Evolutionary conservation across 2,329 filamentous ascomycete genomes (phyloP).

Genomic region (Stagonosporopsis cucurbitacearum): DNA sequence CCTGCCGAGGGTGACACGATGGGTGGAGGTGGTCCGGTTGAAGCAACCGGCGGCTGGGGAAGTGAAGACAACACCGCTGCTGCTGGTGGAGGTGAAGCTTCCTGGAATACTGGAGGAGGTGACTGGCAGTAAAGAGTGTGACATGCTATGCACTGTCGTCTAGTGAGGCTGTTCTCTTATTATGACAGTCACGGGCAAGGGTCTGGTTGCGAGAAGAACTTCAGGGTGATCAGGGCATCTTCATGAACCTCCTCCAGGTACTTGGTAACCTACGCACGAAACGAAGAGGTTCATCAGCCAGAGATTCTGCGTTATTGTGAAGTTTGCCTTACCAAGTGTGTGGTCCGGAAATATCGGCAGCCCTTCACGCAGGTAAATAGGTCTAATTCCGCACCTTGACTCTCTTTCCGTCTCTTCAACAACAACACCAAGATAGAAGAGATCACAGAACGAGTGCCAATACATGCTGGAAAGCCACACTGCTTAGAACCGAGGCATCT

Average conservation of each 20-base stretch:
- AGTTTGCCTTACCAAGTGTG: no score
- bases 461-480: background rate
- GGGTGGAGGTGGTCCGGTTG: slow-evolving; percentile 23
- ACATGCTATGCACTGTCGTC: background rate
- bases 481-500: background rate
- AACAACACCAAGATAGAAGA: background rate
- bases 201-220: background rate
- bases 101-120: slow-evolving; percentile 24
- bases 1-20: slow-evolving; percentile 28
- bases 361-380: background rate
- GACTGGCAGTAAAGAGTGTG: slow-evolving; percentile 5
- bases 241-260: background rate
- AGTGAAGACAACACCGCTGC: slow-evolving; percentile 12
- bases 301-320: no score
- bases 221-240: background rate
- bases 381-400: background rate
- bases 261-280: background rate
- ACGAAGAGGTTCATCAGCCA: background rate
- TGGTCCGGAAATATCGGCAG: no score
- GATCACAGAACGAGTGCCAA: background rate
- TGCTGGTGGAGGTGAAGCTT: slow-evolving; percentile 25
- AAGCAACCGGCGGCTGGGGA: slow-evolving; percentile 22
- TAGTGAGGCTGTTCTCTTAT: background rate
- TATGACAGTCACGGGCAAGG: background rate
- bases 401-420: background rate